Conservation (phyloP, 2,329 filamentous ascomycete species). For the Periconia sp. region DNA sequence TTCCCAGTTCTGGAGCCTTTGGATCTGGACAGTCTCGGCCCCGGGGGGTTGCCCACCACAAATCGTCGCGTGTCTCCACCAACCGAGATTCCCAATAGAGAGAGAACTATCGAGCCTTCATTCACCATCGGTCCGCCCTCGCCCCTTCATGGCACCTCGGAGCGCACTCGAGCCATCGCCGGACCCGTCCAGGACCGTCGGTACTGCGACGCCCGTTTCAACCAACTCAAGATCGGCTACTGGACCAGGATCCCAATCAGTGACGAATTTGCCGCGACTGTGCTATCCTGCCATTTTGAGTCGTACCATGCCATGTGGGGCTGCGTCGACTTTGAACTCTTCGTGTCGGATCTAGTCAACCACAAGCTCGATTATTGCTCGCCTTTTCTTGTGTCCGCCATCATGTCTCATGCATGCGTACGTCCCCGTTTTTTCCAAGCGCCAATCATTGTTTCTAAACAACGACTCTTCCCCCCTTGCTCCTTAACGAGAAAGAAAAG, state of each 20-base stretch:
- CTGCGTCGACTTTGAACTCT: neutral
- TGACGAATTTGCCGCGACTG: neutral
- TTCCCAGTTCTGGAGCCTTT: neutral
- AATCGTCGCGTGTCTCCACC: neutral
- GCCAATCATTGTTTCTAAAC: neutral
- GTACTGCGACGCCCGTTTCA: neutral
- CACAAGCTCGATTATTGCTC: constrained; percentile 1
- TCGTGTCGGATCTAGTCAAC: neutral
- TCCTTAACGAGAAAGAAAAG: neutral
- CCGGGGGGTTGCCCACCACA: neutral
- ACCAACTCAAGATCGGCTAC: neutral
- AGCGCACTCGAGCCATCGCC: neutral
- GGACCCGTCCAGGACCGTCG: neutral
- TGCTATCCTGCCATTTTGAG: neutral
- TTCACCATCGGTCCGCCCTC: neutral
- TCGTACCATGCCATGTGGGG: neutral
- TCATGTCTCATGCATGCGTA: neutral
- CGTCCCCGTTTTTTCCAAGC: too few species aligned
- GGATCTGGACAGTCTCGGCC: neutral
- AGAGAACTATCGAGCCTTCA: neutral
- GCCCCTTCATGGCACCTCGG: neutral
- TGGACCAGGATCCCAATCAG: neutral
- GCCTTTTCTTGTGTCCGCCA: neutral
- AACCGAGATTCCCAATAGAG: neutral
- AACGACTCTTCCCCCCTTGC: neutral